These are phyloP conservation scores for Eucalyptus dawsonii DNA, from an alignment of 345 rosid genomes.

Conservation along the genomic window DNA sequence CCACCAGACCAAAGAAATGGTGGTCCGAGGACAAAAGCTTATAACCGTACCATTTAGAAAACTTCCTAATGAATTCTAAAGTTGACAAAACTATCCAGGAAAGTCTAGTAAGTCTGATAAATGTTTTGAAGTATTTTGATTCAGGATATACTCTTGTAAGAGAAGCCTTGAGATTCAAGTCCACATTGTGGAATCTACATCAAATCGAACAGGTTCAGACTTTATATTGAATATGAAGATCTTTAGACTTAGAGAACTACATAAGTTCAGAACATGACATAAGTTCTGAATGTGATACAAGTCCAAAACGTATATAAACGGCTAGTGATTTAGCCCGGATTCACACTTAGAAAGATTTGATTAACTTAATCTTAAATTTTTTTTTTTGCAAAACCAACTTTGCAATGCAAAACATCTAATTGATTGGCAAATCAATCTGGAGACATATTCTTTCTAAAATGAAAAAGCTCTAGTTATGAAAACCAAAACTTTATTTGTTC, in stretches of 20 bases:
- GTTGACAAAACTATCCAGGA: neutral
- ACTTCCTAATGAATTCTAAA: neutral
- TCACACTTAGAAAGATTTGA: neutral
- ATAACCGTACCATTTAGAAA: neutral
- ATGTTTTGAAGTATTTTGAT: neutral
- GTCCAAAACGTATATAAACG: too few relatives aligned
- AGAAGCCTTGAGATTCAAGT: neutral
- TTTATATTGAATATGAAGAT: neutral
- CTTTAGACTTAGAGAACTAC: neutral
- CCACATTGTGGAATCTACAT: neutral
- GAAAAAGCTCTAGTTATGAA: too few relatives aligned
- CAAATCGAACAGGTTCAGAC: neutral
- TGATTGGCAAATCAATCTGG: too few relatives aligned
- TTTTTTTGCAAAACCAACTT: neutral
- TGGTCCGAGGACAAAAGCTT: neutral
- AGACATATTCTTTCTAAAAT: too few relatives aligned
- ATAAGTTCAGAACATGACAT: neutral
- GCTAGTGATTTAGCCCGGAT: neutral
- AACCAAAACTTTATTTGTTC: too few relatives aligned
- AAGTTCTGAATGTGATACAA: neutral
- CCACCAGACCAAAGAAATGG: neutral
- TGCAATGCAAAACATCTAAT: too few relatives aligned
- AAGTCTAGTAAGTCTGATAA: too few relatives aligned
- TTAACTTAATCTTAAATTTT: neutral
- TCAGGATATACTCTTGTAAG: neutral